Conservation (phyloP, 2,329 filamentous ascomycete genomes). For the Mycosphaerella arachidis region DNA sequence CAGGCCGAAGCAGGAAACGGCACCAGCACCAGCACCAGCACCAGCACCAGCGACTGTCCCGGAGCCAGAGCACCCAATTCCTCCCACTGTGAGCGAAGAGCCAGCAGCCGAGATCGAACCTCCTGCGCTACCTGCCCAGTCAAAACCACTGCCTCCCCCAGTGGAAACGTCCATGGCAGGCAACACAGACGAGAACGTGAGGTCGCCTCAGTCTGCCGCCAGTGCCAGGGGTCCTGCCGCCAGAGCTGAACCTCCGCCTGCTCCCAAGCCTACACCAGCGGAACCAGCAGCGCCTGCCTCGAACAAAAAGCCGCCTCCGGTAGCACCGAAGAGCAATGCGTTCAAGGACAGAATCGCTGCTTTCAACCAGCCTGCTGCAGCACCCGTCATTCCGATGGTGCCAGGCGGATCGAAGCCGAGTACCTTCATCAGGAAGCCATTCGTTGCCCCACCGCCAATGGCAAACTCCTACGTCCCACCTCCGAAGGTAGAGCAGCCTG, state of each 20-base stretch:
- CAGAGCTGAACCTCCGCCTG: slow-evolving; percentile 26
- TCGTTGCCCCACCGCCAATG: slow-evolving; percentile 90
- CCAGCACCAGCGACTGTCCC: slow-evolving; percentile 31
- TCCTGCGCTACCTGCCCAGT: slow-evolving; percentile 28
- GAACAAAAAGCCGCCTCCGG: slow-evolving; percentile 58
- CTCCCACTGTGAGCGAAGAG: slow-evolving; percentile 20
- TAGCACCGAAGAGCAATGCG: slow-evolving; percentile 67
- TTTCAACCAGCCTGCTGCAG: slow-evolving; percentile 85
- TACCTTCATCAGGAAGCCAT: slow-evolving; percentile 91
- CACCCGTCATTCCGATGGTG: slow-evolving; percentile 87
- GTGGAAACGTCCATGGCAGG: slow-evolving; percentile 27
- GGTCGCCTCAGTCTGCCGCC: slow-evolving; percentile 25
- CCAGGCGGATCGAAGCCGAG: slow-evolving; percentile 58
- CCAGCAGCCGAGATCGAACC: slow-evolving; percentile 25
- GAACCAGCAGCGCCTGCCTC: slow-evolving; percentile 40
- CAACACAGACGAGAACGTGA: slow-evolving; percentile 21
- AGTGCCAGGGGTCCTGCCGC: slow-evolving; percentile 16
- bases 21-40: slow-evolving; percentile 11
- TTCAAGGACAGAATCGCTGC: slow-evolving; percentile 96
- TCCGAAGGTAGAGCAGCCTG: slow-evolving; percentile 57
- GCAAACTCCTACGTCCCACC: slow-evolving; percentile 85
- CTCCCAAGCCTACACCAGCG: slow-evolving; percentile 32
- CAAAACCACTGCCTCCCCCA: slow-evolving; percentile 37
- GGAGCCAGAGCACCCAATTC: slow-evolving; percentile 9
- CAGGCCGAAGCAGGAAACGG: slow-evolving; percentile 61